Evolutionary conservation across 352 stramenopile genomes (phyloP).

Genomic region (Halophytophthora polymorphica): DNA sequence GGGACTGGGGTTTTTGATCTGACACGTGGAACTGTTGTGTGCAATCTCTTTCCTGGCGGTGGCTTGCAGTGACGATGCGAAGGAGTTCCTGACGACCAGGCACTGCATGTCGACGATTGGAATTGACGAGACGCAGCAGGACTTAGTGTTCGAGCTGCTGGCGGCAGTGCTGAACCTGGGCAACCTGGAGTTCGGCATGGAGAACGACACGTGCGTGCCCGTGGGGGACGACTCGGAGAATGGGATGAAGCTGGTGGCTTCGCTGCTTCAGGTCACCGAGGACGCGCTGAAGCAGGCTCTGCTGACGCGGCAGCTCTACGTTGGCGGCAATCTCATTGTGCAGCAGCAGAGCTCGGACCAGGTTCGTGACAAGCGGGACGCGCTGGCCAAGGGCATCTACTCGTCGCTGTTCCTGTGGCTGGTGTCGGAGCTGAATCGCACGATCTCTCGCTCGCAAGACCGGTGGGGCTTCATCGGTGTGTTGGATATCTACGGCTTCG

Average conservation of each 20-base stretch:
- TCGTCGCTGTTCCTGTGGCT: slow-evolving; percentile 90
- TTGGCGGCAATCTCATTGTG: slow-evolving; percentile 88
- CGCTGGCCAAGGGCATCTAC: slow-evolving; percentile 92
- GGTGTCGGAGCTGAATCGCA: slow-evolving; percentile 88
- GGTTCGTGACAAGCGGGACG: slow-evolving; percentile 85
- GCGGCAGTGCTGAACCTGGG: slow-evolving; percentile 85
- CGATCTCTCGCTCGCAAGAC: slow-evolving; percentile 76
- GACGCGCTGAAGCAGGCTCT: slow-evolving; percentile 72
- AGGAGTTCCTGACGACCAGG: slow-evolving; percentile 83
- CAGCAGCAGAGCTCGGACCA: slow-evolving; percentile 88
- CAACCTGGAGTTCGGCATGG: slow-evolving; percentile 83
- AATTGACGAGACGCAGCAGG: slow-evolving; percentile 73
- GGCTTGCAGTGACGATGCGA: slow-evolving; percentile 49
- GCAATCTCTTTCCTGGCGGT: not conserved
- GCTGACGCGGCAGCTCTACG: slow-evolving; percentile 81
- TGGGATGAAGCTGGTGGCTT: slow-evolving; percentile 63
- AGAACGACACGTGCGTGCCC: slow-evolving; percentile 76
- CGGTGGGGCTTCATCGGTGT: slow-evolving; percentile 94
- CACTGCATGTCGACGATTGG: slow-evolving; percentile 88
- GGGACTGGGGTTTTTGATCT: no score
- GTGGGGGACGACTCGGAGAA: slow-evolving; percentile 44
- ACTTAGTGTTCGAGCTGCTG: slow-evolving; percentile 85
- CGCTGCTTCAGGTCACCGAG: slow-evolving; percentile 72
- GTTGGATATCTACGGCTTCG: slow-evolving; percentile 98
- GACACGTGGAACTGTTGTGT: not conserved